Conservation (phyloP, 2,329 filamentous ascomycete species). For the Microascus cirrosus region DNA sequence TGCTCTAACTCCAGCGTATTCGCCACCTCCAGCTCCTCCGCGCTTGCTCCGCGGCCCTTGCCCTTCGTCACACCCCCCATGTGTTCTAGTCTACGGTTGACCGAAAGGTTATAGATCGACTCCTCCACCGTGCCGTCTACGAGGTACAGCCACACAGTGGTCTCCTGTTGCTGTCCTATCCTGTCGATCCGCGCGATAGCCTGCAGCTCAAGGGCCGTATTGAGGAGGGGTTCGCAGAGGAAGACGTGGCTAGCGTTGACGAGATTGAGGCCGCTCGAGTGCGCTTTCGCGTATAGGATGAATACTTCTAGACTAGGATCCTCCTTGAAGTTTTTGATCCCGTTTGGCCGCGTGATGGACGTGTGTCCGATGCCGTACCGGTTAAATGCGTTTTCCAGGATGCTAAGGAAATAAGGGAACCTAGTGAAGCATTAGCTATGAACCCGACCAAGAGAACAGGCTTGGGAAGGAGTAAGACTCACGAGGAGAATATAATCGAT, state of each 20-base stretch:
- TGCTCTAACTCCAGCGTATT: slow-evolving; percentile 77
- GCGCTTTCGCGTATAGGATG: slow-evolving; percentile 77
- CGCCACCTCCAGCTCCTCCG: slow-evolving; percentile 60
- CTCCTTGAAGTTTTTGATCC: slow-evolving; percentile 65
- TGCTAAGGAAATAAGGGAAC: slow-evolving; percentile 67
- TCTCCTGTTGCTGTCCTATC: slow-evolving; percentile 80
- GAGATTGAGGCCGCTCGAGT: slow-evolving; percentile 81
- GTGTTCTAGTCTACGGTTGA: slow-evolving; percentile 66
- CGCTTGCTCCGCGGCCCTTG: slow-evolving; percentile 25
- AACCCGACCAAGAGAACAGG: not conserved
- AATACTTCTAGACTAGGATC: slow-evolving; percentile 71
- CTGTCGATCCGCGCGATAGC: slow-evolving; percentile 91
- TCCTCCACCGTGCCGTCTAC: slow-evolving; percentile 87
- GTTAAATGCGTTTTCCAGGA: slow-evolving; percentile 59
- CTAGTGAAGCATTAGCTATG: slow-evolving; percentile 8
- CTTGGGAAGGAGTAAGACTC: slow-evolving; percentile 7
- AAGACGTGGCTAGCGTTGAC: slow-evolving; percentile 92
- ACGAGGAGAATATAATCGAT: slow-evolving; percentile 87
- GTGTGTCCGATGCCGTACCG: slow-evolving; percentile 63
- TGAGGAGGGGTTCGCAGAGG: slow-evolving; percentile 85
- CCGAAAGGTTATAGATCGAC: slow-evolving; percentile 80
- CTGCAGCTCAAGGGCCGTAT: slow-evolving; percentile 87
- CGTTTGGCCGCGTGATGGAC: slow-evolving; percentile 56
- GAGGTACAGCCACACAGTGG: slow-evolving; percentile 92
- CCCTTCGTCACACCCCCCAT: slow-evolving; percentile 32